Conservation (phyloP, 768 basidiomycete species). For the Sistotremastrum niveocremeum region DNA sequence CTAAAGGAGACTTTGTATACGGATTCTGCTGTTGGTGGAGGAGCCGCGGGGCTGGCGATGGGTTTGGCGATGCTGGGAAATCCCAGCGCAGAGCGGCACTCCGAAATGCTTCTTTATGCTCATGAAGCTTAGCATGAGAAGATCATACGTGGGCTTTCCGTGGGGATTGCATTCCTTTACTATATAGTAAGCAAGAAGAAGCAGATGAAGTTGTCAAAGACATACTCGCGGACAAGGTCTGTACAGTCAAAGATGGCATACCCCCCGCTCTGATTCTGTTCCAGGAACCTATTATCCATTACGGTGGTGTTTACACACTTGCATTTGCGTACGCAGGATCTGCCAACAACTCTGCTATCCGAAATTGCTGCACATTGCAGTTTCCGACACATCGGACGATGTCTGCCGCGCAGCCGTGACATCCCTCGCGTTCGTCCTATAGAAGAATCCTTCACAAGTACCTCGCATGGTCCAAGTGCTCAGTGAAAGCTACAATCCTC, state of each 20-base stretch:
- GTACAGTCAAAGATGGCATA: slow-evolving; percentile 2
- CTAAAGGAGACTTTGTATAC: slow-evolving; percentile 80
- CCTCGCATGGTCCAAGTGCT: slow-evolving; percentile 93
- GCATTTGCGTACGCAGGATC: slow-evolving; percentile 96
- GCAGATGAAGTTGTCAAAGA: slow-evolving; percentile 70
- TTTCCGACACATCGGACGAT: slow-evolving; percentile 96
- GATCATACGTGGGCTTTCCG: slow-evolving; percentile 90
- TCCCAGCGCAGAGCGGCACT: slow-evolving; percentile 59
- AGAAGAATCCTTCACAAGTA: slow-evolving; percentile 93
- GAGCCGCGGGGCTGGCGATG: slow-evolving; percentile 95
- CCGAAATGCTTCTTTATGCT: slow-evolving; percentile 94
- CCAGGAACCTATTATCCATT: slow-evolving; percentile 95
- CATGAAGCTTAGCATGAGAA: slow-evolving; percentile 98
- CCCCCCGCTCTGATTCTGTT: slow-evolving; percentile 6
- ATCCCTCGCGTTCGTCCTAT: slow-evolving; percentile 87
- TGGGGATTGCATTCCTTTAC: slow-evolving; percentile 85
- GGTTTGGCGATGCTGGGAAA: slow-evolving; percentile 97
- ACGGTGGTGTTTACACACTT: slow-evolving; percentile 94
- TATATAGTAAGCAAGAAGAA: slow-evolving; percentile 88
- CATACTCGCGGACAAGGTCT: slow-evolving; percentile 77
- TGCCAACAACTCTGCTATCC: slow-evolving; percentile 84
- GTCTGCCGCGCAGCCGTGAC: slow-evolving; percentile 95
- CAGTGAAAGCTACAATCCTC: slow-evolving; percentile 97
- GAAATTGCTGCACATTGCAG: slow-evolving; percentile 91
- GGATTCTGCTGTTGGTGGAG: slow-evolving; percentile 92